Evolutionary conservation across 345 rosid genomes (phyloP), one percentile per base, ranked within the genome.

Genomic region (Acer campestre): DNA sequence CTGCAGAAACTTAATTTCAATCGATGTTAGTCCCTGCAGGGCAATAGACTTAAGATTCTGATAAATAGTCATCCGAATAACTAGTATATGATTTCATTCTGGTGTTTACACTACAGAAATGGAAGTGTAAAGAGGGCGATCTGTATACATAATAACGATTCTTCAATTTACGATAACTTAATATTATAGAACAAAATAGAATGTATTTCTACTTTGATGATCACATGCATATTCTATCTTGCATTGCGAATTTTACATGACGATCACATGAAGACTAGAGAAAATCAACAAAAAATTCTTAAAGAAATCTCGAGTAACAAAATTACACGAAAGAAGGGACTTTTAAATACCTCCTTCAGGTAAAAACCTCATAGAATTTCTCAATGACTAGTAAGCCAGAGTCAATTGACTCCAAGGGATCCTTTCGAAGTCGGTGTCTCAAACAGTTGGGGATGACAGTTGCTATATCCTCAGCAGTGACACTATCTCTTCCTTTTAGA

Each of bases 361-460:
- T 85, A 68, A 94, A 96, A 82, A 96, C 84, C 78, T 96, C 98
- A n/a, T 95, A 90, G 69, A 94, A 94, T 81, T 96, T 94, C 87
- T 94, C 98, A 1, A 87, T 84, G 63, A 96, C 88, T 4, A 96
- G 92, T 65, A 96, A 85, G 79, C 99, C 98, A 0, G 97, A 96
- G 85, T 94, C 98, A 2, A 96, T 92, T 1, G 98, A 94, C 79
- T 96, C 99, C 89, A 96, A 69, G 2, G 98, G 98, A 84, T 96
- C 99, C 87, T 96, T 96, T 76, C 99, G 86, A 61, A 94, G 94
- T 23, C 99, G 94, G 80, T 96, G 99, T 88, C 99, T 92, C 74
- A 96, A 88, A 78, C 99, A 94, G 79, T 94, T 94, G 75, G 99
- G 97, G 46, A 96, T 96, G 76, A 96, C 99, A 3, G 98, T 94